These are phyloP conservation scores for Blastocystis sp. DNA, from an alignment of 352 stramenopile species.

Conservation along the genomic window DNA sequence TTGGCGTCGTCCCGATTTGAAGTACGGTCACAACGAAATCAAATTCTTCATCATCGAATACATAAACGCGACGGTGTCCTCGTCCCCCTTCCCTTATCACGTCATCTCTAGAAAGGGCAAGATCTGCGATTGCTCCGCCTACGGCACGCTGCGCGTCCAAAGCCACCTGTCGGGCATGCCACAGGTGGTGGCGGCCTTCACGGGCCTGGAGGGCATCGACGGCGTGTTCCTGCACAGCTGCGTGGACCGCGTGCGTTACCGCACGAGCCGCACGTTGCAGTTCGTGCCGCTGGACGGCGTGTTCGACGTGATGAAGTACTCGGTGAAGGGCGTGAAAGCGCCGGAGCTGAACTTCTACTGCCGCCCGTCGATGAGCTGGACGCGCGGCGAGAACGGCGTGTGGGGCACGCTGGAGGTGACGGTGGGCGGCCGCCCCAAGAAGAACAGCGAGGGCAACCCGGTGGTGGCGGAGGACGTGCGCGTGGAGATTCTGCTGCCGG, in stretches of 20 bases:
- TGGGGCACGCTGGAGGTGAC: constrained; percentile 46
- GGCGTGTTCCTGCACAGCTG: constrained; percentile 6
- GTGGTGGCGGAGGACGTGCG: neutral
- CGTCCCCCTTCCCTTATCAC: neutral
- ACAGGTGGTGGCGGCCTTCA: neutral
- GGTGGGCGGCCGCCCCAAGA: constrained; percentile 21
- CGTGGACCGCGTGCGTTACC: constrained; percentile 12
- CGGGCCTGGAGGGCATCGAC: neutral
- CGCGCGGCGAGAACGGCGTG: neutral
- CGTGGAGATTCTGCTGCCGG: neutral
- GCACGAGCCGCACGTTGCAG: constrained; percentile 7
- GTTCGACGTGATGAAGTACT: neutral
- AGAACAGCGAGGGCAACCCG: constrained; percentile 27
- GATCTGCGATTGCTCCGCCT: neutral
- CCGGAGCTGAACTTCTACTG: constrained; percentile 9
- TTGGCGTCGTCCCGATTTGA: constrained; percentile 19
- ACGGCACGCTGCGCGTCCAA: constrained; percentile 14
- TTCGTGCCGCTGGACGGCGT: constrained; percentile 42
- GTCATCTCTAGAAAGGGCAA: constrained; percentile 39
- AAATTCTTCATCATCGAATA: constrained; percentile 14
- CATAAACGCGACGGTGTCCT: constrained; percentile 12
- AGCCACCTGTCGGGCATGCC: constrained; percentile 24
- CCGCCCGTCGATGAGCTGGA: neutral
- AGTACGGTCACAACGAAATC: constrained; percentile 32
- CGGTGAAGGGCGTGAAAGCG: neutral